A percentile compares a stretch with the other conserved stretches of the same genome.
phyloP scores from a whole-genome alignment of 176 grass and related monocot species.

The Musa itinerans region DNA sequence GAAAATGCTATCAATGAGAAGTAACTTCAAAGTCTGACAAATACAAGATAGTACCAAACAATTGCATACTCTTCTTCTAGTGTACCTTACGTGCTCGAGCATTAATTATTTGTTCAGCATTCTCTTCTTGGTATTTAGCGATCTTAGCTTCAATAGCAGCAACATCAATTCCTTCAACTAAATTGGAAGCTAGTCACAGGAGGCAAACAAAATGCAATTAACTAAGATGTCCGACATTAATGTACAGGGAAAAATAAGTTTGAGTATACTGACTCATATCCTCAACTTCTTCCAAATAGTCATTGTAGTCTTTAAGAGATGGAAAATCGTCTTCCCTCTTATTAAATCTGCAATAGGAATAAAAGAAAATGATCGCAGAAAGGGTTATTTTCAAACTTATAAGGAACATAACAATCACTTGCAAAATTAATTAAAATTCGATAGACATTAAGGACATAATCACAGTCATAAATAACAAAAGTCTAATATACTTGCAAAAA shows the following conservation, averaged over 20 bases:
- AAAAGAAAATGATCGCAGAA: not conserved
- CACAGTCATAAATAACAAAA: no score
- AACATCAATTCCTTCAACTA: constrained; percentile 70
- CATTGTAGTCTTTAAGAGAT: constrained; percentile 83
- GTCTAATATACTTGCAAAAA: no score
- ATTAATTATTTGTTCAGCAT: constrained; percentile 66
- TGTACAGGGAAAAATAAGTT: not conserved
- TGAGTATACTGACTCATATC: constrained; percentile 58
- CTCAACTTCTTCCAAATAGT: constrained; percentile 93
- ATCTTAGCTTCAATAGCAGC: constrained; percentile 71
- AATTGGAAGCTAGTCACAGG: constrained; percentile 48
- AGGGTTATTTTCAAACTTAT: not conserved
- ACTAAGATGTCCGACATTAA: not conserved
- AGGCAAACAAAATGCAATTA: constrained; percentile 14
- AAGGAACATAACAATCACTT: no score
- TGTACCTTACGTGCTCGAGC: constrained; percentile 57
- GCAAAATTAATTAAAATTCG: not conserved
- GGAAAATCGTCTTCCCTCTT: constrained; percentile 76
- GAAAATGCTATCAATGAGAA: no score
- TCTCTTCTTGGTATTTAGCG: constrained; percentile 67
- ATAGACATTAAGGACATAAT: not conserved
- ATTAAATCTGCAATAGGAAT: constrained; percentile 47
- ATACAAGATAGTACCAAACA: no score
- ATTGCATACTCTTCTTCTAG: no score
- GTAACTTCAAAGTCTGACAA: no score